These are phyloP conservation scores for Fusarium newnesense DNA, from an alignment of 2,329 filamentous ascomycete genomes.

Conservation along the genomic window DNA sequence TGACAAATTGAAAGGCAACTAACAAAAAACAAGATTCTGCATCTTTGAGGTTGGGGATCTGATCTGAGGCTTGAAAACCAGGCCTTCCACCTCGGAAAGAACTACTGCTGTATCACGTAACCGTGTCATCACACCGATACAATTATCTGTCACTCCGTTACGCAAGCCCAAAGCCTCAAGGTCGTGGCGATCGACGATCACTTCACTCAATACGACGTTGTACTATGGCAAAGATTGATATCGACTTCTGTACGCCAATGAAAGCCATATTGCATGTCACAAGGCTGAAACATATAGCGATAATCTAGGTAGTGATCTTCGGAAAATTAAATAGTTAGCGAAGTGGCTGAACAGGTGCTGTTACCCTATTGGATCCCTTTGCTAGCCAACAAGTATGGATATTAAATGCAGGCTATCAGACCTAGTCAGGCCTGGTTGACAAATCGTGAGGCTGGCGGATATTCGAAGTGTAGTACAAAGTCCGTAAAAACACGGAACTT, in stretches of 20 bases:
- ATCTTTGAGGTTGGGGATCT: fast-evolving
- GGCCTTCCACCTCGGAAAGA: not conserved
- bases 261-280: not conserved
- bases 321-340: not conserved
- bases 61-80: not conserved
- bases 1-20: not conserved
- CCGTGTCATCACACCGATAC: not conserved
- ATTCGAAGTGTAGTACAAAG: not conserved
- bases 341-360: not conserved
- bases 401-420: not conserved
- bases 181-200: not conserved
- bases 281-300: not conserved
- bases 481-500: not conserved
- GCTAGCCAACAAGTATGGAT: no score
- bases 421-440: not conserved
- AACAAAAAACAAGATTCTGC: not conserved
- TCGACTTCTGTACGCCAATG: not conserved
- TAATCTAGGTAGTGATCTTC: not conserved
- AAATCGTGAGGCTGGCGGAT: not conserved
- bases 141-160: not conserved
- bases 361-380: not conserved
- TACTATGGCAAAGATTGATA: not conserved
- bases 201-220: not conserved
- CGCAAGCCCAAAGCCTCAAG: not conserved
- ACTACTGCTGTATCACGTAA: not conserved